Conservation (phyloP, 2,329 filamentous ascomycete genomes). For the Aspergillus texensis region DNA sequence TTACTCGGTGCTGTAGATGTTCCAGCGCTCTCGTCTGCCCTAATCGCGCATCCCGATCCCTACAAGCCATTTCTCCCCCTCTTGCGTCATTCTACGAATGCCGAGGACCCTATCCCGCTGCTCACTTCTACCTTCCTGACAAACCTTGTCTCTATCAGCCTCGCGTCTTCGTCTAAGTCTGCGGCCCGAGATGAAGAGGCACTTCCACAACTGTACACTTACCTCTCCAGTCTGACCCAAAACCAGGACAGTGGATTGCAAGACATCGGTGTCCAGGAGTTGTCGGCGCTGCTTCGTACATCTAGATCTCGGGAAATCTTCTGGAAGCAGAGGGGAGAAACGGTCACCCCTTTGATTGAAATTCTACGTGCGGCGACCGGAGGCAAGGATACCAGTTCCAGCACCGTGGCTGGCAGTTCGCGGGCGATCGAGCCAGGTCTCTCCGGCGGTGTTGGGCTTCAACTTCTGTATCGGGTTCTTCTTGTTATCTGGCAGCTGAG, state of each 20-base stretch:
- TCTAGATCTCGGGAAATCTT: conserved; percentile 76
- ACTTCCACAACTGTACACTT: conserved; percentile 80
- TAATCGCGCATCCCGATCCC: conserved; percentile 70
- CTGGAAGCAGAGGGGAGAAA: conserved; percentile 88
- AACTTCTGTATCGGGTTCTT: conserved; percentile 91
- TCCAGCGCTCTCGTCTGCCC: conserved; percentile 73
- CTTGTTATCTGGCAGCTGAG: conserved; percentile 95
- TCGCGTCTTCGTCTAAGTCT: conserved; percentile 63
- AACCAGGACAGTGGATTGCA: conserved; percentile 86
- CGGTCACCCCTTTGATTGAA: conserved; percentile 75
- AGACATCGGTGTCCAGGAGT: conserved; percentile 92
- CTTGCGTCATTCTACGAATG: conserved; percentile 78
- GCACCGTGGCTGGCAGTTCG: conserved; percentile 59
- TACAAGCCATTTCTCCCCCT: conserved; percentile 82
- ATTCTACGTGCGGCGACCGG: conserved; percentile 78
- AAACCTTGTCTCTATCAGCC: conserved; percentile 69
- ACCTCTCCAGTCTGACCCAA: conserved; percentile 81
- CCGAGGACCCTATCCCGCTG: conserved; percentile 84
- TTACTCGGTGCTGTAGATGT: conserved; percentile 60
- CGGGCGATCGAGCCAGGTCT: conserved; percentile 67
- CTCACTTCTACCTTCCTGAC: conserved; percentile 87
- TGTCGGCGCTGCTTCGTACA: conserved; percentile 80
- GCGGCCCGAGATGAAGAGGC: conserved; percentile 69
- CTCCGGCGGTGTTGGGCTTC: conserved; percentile 80
- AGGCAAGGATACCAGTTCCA: conserved; percentile 68